A percentile compares a stretch with the other conserved stretches of the same genome.
Conservation (phyloP, 2,329 filamentous ascomycete species). For the Elsinoe arachidis region DNA sequence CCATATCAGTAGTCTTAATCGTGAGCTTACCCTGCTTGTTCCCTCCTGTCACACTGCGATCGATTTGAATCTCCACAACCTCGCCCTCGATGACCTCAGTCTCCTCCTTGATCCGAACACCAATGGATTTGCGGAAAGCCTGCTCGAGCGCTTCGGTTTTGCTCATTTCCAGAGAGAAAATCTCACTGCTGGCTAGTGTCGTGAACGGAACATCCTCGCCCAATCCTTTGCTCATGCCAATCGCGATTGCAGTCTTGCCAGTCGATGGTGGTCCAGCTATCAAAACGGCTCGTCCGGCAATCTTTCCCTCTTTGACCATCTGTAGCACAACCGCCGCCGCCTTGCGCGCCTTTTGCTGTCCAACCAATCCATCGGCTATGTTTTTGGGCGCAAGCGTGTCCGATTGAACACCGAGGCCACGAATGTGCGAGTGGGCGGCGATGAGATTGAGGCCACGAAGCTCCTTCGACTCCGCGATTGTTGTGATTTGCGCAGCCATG, state of each 20-base stretch:
- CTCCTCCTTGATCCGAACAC: constrained; percentile 96
- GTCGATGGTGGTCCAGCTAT: constrained; percentile 95
- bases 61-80: constrained; percentile 97
- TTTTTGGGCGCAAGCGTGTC: constrained; percentile 81
- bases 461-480: constrained; percentile 91
- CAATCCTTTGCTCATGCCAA: constrained; percentile 96
- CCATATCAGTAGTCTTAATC: constrained; percentile 99
- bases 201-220: constrained; percentile 94
- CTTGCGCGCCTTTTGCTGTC: constrained; percentile 92
- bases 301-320: constrained; percentile 99
- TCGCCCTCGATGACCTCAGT: constrained; percentile 99
- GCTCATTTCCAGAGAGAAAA: constrained; percentile 98
- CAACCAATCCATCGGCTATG: constrained; percentile 85
- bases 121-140: constrained; percentile 97
- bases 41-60: constrained; percentile 88
- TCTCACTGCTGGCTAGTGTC: constrained; percentile 88
- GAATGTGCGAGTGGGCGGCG: constrained; percentile 95
- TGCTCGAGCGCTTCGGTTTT: constrained; percentile 98
- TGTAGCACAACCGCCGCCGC: constrained; percentile 92
- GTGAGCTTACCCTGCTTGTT: constrained; percentile 99
- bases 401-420: constrained; percentile 84
- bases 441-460: constrained; percentile 94
- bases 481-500: constrained; percentile 48
- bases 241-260: constrained; percentile 95
- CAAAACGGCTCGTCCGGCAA: constrained; percentile 86